These are phyloP conservation scores for Calonectria pseudoreteaudii DNA, from an alignment of 2,329 filamentous ascomycete species.

Conservation along the genomic window DNA sequence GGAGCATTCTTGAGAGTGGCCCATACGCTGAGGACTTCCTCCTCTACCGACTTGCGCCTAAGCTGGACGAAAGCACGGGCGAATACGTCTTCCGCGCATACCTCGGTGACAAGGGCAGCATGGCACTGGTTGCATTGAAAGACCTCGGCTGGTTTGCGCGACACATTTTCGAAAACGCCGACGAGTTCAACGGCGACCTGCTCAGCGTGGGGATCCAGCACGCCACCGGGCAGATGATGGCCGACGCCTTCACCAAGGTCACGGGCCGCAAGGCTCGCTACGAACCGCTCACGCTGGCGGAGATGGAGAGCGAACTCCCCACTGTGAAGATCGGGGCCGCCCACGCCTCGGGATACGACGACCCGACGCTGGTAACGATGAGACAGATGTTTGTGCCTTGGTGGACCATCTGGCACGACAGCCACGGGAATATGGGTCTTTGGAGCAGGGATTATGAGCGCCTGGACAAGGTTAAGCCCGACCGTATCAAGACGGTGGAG, in stretches of 20 bases:
- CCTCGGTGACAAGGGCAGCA: not conserved
- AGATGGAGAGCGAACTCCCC: not conserved
- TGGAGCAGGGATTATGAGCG: constrained; percentile 26
- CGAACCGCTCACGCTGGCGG: constrained; percentile 9
- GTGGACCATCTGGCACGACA: constrained; percentile 27
- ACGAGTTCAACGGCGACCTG: constrained; percentile 24
- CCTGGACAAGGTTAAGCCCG: constrained; percentile 24
- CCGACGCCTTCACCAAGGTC: constrained; percentile 18
- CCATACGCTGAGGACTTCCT: constrained; percentile 10
- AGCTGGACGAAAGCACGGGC: not conserved
- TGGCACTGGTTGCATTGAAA: not conserved
- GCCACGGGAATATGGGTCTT: constrained; percentile 26
- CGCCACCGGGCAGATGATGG: constrained; percentile 17
- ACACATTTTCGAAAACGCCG: constrained; percentile 25
- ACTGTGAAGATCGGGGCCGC: not conserved
- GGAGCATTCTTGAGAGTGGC: constrained; percentile 1
- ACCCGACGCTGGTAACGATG: constrained; percentile 22
- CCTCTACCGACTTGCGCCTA: not conserved
- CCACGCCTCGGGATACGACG: constrained; percentile 13
- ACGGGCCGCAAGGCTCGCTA: constrained; percentile 23
- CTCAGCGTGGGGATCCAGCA: constrained; percentile 29
- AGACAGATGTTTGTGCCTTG: constrained; percentile 21
- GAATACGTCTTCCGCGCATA: constrained; percentile 5
- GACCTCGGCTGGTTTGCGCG: constrained; percentile 25
- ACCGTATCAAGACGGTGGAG: constrained; percentile 20